Evolutionary conservation across 2,329 filamentous ascomycete genomes (phyloP), one percentile per base, ranked within the genome.

Genomic region (Mycosphaerelloides madeirae): DNA sequence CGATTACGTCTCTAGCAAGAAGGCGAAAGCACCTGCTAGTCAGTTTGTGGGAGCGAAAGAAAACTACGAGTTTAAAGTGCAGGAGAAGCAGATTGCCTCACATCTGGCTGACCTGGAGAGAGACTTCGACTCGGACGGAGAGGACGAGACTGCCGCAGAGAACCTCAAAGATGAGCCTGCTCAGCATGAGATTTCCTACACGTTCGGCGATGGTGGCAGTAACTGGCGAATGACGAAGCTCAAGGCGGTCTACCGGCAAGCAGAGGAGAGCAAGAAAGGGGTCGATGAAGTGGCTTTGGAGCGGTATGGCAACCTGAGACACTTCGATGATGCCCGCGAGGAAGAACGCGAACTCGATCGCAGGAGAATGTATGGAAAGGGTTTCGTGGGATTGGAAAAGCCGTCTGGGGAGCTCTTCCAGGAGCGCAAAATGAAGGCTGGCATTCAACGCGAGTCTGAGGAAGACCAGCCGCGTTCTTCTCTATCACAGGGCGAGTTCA

Each of bases 221-320:
- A 80, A 88, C 57, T 98, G 94, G 93, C 83, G 94, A 38, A 95
- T 98, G 90, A 95, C 85, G 5, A 96, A 90, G 65, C 78, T 98
- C 25, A 89, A 85, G 54, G 85, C 82, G 9, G 87, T 95, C 2
- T 95, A 95, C 65, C 78, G 80, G 19, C 78, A 83, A 42, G 87
- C 89, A 0, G 77, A 94, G 55, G 83, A 93, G 57, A 82, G 74
- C 1, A 83, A 82, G 0, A 76, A 76, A n/a, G 59, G 79, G 0
- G 75, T 94, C 0, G 91, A 97, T 6, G 87, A 95, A 1, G 73
- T 97, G 38, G 93, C 90, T 0, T 58, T 85, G 29, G 85, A 95
- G 56, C 78, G 87, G 11, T 96, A 85, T 60, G 91, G 90, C 2
- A 81, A 80, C 53, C 62, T 98, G 13, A 78, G 83, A 19, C 84